Conservation (phyloP, 2,329 filamentous ascomycete species). For the Onygena corvina region DNA sequence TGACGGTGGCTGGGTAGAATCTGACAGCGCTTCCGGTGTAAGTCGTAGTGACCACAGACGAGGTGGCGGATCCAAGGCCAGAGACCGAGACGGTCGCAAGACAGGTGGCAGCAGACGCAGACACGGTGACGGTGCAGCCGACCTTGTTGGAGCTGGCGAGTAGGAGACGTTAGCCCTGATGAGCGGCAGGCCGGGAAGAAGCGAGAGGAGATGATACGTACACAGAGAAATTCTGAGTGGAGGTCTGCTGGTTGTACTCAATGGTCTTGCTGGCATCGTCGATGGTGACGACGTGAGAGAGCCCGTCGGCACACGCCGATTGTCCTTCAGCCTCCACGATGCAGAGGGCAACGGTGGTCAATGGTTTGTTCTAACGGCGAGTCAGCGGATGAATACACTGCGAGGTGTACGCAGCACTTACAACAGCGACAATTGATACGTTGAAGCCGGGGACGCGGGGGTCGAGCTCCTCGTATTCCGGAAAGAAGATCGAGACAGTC, state of each 20-base stretch:
- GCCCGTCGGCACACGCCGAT: neutral
- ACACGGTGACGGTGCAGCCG: neutral
- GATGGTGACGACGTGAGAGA: neutral
- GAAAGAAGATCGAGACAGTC: neutral
- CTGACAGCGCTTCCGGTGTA: neutral
- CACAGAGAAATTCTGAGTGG: too few relatives aligned
- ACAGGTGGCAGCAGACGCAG: neutral
- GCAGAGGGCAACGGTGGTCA: neutral
- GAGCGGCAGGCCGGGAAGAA: too few relatives aligned
- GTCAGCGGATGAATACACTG: neutral
- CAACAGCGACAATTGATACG: neutral
- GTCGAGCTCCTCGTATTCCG: neutral
- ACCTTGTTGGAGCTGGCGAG: neutral
- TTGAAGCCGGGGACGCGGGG: neutral
- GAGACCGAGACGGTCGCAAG: neutral
- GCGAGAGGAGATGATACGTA: too few relatives aligned
- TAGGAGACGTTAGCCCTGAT: neutral
- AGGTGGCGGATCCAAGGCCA: neutral
- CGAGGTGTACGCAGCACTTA: neutral
- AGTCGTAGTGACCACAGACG: neutral
- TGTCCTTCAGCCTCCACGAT: neutral
- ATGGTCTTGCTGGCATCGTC: neutral
- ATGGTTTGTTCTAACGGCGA: neutral
- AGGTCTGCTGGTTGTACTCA: neutral
- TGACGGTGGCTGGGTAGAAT: constrained; percentile 9